These are phyloP conservation scores for Vanilla planifolia DNA, from an alignment of 106 monocot species.

Conservation along the genomic window DNA sequence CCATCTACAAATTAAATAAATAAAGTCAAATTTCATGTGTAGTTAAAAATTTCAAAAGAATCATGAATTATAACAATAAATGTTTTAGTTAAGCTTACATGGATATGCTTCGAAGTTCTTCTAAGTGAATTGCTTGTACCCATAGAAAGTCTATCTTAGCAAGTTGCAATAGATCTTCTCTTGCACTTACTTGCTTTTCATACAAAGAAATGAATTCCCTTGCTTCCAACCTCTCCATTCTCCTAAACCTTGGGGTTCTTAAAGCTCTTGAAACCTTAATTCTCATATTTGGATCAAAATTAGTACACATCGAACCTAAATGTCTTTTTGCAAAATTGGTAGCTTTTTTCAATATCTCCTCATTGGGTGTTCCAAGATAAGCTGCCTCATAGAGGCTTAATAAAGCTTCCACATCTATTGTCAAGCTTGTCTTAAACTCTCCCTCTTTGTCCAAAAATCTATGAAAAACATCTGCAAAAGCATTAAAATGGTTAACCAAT, in stretches of 20 bases:
- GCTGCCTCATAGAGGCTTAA: no score
- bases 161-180: neutral
- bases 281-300: neutral
- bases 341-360: no score
- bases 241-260: neutral
- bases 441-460: no score
- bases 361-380: no score
- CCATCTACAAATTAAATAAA: no score
- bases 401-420: no score
- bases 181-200: neutral
- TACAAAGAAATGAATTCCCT: neutral
- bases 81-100: neutral
- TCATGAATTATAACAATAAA: neutral
- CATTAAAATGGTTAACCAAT: no score
- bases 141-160: neutral
- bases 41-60: neutral
- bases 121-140: neutral
- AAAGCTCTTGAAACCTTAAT: neutral
- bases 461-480: no score
- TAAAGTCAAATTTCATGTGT: no score
- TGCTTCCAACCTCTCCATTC: neutral
- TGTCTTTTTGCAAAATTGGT: neutral
- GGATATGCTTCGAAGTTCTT: neutral
- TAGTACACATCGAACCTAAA: neutral
- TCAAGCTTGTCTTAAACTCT: no score